Evolutionary conservation across 2,329 filamentous ascomycete genomes (phyloP).

Genomic region (Neoscytalidium dimidiatum): DNA sequence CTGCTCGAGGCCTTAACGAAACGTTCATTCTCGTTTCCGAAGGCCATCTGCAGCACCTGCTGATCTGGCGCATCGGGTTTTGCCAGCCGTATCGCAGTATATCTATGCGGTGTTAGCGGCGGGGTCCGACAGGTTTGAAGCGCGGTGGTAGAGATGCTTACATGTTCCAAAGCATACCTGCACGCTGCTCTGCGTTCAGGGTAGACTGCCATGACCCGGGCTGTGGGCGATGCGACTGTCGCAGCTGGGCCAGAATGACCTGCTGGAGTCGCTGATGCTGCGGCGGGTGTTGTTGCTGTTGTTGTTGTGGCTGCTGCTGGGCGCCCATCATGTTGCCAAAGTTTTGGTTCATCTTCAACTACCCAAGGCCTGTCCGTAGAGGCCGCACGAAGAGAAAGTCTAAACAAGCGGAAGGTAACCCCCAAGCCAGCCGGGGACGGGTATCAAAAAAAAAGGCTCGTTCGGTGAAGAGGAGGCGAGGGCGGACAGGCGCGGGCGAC

Average conservation of each 20-base stretch:
- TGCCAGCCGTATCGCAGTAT: conserved; percentile 6
- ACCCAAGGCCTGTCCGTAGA: background rate
- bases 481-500: background rate
- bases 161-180: conserved; percentile 11
- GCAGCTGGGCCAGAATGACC: conserved; percentile 7
- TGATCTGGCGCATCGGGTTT: background rate
- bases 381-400: background rate
- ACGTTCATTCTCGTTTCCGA: background rate
- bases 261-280: conserved; percentile 11
- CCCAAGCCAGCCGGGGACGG: conserved; percentile 17
- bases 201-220: conserved; percentile 5
- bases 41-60: conserved; percentile 5
- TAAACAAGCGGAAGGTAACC: background rate
- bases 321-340: conserved; percentile 14
- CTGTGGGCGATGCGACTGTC: background rate
- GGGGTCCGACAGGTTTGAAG: background rate
- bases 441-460: conserved; percentile 4
- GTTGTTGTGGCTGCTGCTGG: conserved; percentile 8
- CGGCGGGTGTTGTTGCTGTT: background rate
- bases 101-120: conserved; percentile 9
- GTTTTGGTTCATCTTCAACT: conserved; percentile 11
- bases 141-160: background rate
- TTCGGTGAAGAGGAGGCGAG: background rate
- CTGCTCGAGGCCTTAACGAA: background rate
- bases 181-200: background rate